Conservation (phyloP, 768 basidiomycete genomes). For the Psilocybe sp. region DNA sequence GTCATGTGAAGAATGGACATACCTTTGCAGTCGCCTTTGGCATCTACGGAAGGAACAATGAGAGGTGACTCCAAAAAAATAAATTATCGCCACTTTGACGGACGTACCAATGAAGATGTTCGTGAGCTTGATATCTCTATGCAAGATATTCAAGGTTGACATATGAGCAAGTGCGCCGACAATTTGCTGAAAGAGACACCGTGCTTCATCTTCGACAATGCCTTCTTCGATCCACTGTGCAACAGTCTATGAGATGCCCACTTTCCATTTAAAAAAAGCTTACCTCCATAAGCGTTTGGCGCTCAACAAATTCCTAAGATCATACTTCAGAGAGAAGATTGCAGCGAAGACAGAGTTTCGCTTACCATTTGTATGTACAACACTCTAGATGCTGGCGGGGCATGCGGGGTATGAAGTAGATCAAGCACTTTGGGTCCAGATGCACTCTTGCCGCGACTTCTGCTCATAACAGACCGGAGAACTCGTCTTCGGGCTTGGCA, state of each 20-base stretch:
- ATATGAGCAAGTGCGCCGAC: slow-evolving; percentile 89
- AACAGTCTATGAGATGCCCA: background rate
- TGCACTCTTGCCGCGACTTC: slow-evolving; percentile 1
- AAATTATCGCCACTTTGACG: background rate
- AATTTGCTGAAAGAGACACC: slow-evolving; percentile 88
- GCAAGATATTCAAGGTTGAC: slow-evolving; percentile 82
- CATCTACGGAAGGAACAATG: slow-evolving; percentile 43
- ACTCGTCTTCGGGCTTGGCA: slow-evolving; percentile 39
- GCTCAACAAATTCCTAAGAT: slow-evolving; percentile 80
- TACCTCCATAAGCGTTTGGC: slow-evolving; percentile 87
- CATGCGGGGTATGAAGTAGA: slow-evolving; percentile 7
- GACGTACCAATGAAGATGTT: slow-evolving; percentile 92
- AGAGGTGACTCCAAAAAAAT: slow-evolving; percentile 2
- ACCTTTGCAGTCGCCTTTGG: slow-evolving; percentile 83
- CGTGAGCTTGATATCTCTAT: slow-evolving; percentile 87
- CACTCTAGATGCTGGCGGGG: slow-evolving; percentile 46
- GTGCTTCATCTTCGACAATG: slow-evolving; percentile 79
- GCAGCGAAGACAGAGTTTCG: background rate
- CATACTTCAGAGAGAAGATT: background rate
- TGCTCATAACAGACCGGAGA: slow-evolving; percentile 23
- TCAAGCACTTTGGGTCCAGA: background rate
- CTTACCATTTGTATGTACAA: slow-evolving; percentile 93
- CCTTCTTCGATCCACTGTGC: slow-evolving; percentile 75
- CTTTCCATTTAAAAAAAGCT: background rate
- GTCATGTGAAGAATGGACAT: slow-evolving; percentile 6